These are phyloP conservation scores for Paradendryphiella salina DNA, from an alignment of 2,329 filamentous ascomycete species.

Conservation along the genomic window DNA sequence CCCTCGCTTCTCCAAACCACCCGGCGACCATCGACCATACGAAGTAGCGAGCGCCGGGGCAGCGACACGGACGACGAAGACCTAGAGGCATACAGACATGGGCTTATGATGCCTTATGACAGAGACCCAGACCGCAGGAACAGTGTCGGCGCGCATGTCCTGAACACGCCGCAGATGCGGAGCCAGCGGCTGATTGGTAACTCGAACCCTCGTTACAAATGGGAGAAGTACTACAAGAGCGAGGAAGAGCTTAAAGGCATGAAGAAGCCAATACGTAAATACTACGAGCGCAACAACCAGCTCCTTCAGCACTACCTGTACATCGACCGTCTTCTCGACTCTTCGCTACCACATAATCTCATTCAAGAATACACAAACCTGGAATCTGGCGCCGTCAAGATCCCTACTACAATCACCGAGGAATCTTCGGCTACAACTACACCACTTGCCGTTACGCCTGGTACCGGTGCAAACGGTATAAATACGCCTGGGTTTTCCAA, in stretches of 20 bases:
- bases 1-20: constrained; percentile 37
- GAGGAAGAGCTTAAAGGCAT: constrained; percentile 73
- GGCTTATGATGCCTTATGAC: constrained; percentile 40
- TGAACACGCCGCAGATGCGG: constrained; percentile 68
- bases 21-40: constrained; percentile 39
- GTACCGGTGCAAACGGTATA: not conserved
- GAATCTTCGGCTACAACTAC: constrained; percentile 52
- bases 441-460: constrained; percentile 22
- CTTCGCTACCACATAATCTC: constrained; percentile 85
- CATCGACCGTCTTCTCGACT: constrained; percentile 88
- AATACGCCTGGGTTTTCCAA: constrained; percentile 23
- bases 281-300: constrained; percentile 88
- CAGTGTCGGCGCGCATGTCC: constrained; percentile 49
- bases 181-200: constrained; percentile 87
- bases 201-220: constrained; percentile 81
- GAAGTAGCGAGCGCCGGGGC: constrained; percentile 35
- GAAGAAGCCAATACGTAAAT: constrained; percentile 74
- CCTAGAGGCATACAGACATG: constrained; percentile 32
- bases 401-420: constrained; percentile 77
- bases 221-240: constrained; percentile 83
- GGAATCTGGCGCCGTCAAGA: constrained; percentile 60
- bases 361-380: constrained; percentile 84
- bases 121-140: constrained; percentile 45
- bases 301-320: constrained; percentile 91
- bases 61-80: constrained; percentile 41